Percentiles rank a stretch among this genome's conserved stretches.
Evolutionary conservation across 345 rosid species (phyloP).

Genomic region (Rhizophora apiculata): DNA sequence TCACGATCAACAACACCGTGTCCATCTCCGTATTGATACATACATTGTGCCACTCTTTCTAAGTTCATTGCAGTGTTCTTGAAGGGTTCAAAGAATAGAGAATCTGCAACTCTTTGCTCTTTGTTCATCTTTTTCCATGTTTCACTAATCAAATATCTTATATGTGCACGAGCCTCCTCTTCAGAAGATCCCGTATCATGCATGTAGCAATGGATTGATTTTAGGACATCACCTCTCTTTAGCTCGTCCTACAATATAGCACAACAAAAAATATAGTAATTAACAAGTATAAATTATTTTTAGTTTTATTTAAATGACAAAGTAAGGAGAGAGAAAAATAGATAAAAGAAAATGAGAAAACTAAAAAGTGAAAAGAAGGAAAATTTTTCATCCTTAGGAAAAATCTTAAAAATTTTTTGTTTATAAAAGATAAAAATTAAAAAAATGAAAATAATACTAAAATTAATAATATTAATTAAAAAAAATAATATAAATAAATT

Average conservation of each 20-base stretch:
- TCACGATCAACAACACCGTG: neutral
- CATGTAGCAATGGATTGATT: slow-evolving; percentile 37
- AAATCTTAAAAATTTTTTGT: too few species aligned
- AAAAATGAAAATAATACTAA: too few species aligned
- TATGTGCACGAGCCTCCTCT: slow-evolving; percentile 24
- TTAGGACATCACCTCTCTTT: slow-evolving; percentile 27
- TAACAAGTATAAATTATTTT: neutral
- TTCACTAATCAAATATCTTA: slow-evolving; percentile 20
- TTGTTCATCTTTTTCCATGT: slow-evolving; percentile 42
- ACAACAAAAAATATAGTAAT: neutral
- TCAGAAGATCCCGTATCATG: slow-evolving; percentile 29
- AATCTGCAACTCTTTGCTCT: neutral
- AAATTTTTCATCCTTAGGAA: too few species aligned
- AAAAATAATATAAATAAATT: too few species aligned
- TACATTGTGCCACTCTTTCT: slow-evolving; percentile 31
- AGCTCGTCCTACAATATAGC: slow-evolving; percentile 11
- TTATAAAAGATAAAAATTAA: too few species aligned
- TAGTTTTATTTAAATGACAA: neutral
- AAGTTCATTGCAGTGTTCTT: slow-evolving; percentile 18
- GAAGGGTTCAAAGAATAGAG: slow-evolving; percentile 2
- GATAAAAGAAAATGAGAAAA: too few species aligned
- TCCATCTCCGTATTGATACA: slow-evolving; percentile 24
- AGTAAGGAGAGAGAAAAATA: neutral
- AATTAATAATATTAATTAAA: too few species aligned
- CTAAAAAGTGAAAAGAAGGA: too few species aligned